Conservation (phyloP, 2,329 filamentous ascomycete genomes). For the Aciculosporium take region DNA sequence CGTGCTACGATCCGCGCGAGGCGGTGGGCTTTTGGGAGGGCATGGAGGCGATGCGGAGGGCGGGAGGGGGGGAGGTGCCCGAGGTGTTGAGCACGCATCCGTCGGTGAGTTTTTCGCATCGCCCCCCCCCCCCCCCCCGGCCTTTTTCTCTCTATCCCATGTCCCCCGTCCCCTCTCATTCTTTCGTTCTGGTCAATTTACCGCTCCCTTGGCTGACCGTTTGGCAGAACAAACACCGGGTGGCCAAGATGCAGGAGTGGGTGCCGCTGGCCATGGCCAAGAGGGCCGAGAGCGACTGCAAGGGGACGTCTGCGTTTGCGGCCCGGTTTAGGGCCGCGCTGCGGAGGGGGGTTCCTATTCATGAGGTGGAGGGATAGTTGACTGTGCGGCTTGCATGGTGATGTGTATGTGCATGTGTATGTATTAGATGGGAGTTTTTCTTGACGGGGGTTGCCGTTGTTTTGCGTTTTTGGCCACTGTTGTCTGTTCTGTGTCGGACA, state of each 20-base stretch:
- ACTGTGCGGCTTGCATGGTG: too few species aligned
- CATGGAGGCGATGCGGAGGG: constrained; percentile 40
- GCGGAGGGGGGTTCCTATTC: constrained; percentile 16
- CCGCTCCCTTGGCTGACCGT: background rate
- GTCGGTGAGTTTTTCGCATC: constrained; percentile 34
- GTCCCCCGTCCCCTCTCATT: background rate
- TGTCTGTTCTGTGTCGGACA: too few species aligned
- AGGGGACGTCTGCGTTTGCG: constrained; percentile 36
- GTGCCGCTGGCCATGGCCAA: constrained; percentile 42
- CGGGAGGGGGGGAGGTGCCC: constrained; percentile 36
- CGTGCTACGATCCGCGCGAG: constrained; percentile 57
- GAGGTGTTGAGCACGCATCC: constrained; percentile 69
- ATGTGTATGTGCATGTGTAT: too few species aligned
- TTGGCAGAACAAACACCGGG: constrained; percentile 42
- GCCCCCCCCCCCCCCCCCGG: background rate
- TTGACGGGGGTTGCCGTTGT: too few species aligned
- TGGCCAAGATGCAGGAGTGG: constrained; percentile 52
- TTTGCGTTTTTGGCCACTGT: too few species aligned
- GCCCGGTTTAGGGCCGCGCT: constrained; percentile 36
- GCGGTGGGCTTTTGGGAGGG: constrained; percentile 53
- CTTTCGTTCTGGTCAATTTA: too few species aligned
- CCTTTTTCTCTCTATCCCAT: background rate
- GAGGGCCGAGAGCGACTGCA: constrained; percentile 38
- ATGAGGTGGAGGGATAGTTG: constrained; percentile 4
- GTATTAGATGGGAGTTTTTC: too few species aligned